phyloP scores from a whole-genome alignment of 2,329 filamentous ascomycete species.

The Parafenestella ontariensis region DNA sequence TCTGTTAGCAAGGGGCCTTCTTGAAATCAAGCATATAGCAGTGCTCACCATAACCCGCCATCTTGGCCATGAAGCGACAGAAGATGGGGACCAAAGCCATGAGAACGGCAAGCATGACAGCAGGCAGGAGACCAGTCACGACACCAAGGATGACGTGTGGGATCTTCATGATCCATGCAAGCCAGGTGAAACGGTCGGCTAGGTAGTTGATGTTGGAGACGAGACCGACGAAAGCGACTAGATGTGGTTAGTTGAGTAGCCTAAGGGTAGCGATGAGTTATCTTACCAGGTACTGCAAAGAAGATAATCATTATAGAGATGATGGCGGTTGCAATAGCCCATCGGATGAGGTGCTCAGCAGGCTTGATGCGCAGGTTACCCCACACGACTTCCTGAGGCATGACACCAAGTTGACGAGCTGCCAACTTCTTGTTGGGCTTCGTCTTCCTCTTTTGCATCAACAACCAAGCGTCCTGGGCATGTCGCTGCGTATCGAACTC shows the following conservation, averaged over 20 bases:
- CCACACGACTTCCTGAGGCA: conserved; percentile 58
- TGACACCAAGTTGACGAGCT: conserved; percentile 53
- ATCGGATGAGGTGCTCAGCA: conserved; percentile 39
- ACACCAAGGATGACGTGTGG: conserved; percentile 52
- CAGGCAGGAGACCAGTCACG: conserved; percentile 55
- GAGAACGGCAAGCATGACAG: conserved; percentile 52
- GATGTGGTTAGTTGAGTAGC: conserved; percentile 13
- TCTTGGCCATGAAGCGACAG: conserved; percentile 47
- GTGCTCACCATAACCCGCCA: conserved; percentile 41
- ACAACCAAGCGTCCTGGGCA: conserved; percentile 85
- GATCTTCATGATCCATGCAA: conserved; percentile 53
- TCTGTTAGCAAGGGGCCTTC: neutral
- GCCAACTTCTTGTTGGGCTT: conserved; percentile 46
- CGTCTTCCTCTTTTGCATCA: conserved; percentile 52
- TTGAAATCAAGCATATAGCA: neutral
- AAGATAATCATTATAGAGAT: conserved; percentile 54
- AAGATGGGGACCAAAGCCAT: conserved; percentile 56
- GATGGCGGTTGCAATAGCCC: conserved; percentile 47
- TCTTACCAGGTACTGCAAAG: conserved; percentile 51
- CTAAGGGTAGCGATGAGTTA: neutral
- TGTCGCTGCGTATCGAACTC: conserved; percentile 83
- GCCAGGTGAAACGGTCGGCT: conserved; percentile 46
- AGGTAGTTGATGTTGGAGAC: conserved; percentile 56
- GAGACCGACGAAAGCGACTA: conserved; percentile 52
- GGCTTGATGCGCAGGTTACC: conserved; percentile 52